Evolutionary conservation across 768 basidiomycete species (phyloP), one percentile per base, ranked within the genome.

Genomic region (Phanerodontia chrysosporium): DNA sequence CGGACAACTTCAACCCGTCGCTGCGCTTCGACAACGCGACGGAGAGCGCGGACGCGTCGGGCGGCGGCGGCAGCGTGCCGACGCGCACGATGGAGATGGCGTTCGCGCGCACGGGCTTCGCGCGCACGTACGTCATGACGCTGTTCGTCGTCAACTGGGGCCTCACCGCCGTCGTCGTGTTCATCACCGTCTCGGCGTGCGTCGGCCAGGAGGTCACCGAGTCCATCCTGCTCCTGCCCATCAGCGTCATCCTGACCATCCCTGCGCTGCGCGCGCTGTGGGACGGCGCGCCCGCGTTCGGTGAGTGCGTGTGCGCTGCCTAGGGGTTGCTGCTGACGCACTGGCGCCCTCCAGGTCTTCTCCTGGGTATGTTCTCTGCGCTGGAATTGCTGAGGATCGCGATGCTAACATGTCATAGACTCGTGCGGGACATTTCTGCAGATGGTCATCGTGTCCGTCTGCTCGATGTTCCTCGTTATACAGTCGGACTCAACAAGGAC

Each of bases 191-290:
- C n/a, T 64, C 65, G 6, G 65, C 63, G 8, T 48, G 32, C 25
- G 58, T 52, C 10, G 60, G 63, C 9, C 21, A 58, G 39, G 55
- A 58, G 21, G 57, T 64, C 27, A 51, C 57, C 16, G 63, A 62
- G 29, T 63, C 62, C 14, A 59, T 65, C n/a, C 56, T 66, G 16
- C 30, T 66, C 30, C 57, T 66, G 25, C 65, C 64, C 22, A 46
- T 64, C 51, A 62, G 60, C 48, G 65, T 66, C 29, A 59, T 66
- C 48, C 30, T 66, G 27, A 66, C 65, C 25, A 66, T 66, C 22
- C 63, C 65, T 22, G 61, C 65, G 8, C 58, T 61, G 35, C 53
- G 65, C 32, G 60, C 61, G 2, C 28, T 66, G 10, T 64, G 61
- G 57, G 62, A 59, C 22, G 65, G 61, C 12, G 61, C 63, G 12